Percentiles rank a stretch among this genome's conserved stretches.
Evolutionary conservation across 1,284 basidiomycete genomes (phyloP).

Genomic region (Naganishia sp.): DNA sequence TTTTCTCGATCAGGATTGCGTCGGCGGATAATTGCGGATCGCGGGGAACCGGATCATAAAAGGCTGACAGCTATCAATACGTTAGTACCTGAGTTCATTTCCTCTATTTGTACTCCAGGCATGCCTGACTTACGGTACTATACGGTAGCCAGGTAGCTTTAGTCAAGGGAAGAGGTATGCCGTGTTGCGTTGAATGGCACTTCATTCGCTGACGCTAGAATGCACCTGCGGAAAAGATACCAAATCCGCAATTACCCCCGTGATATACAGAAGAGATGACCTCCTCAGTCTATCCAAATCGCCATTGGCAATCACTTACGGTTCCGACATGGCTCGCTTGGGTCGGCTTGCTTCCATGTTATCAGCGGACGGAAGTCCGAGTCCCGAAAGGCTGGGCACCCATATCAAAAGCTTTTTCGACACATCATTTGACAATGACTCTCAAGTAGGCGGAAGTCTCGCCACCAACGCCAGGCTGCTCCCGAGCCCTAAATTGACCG

Average conservation of each 20-base stretch:
- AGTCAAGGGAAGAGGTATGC: not conserved
- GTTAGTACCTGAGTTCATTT: not conserved
- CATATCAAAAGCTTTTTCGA: not conserved
- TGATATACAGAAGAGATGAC: not conserved
- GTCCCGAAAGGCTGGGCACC: not conserved
- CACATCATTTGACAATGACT: not conserved
- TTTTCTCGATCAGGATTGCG: slow-evolving; percentile 1
- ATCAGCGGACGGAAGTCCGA: not conserved
- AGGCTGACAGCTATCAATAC: slow-evolving; percentile 1
- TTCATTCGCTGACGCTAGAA: not conserved
- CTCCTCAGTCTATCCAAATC: slow-evolving; percentile 2
- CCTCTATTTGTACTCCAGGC: not conserved
- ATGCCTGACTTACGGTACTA: not conserved
- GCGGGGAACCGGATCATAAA: not conserved
- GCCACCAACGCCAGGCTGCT: not conserved
- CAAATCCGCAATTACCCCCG: slow-evolving; percentile 1
- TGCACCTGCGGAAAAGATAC: not conserved
- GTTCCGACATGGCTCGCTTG: not conserved
- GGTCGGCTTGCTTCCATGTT: not conserved
- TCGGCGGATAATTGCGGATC: not conserved
- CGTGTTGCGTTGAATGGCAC: not conserved
- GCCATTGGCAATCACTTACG: not conserved
- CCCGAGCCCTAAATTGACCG: not conserved
- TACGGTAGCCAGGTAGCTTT: not conserved
- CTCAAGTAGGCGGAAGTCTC: not conserved